Percentiles rank a stretch among this genome's conserved stretches.
Conservation (phyloP, 2,329 filamentous ascomycete species). For the Daldinia sp. region DNA sequence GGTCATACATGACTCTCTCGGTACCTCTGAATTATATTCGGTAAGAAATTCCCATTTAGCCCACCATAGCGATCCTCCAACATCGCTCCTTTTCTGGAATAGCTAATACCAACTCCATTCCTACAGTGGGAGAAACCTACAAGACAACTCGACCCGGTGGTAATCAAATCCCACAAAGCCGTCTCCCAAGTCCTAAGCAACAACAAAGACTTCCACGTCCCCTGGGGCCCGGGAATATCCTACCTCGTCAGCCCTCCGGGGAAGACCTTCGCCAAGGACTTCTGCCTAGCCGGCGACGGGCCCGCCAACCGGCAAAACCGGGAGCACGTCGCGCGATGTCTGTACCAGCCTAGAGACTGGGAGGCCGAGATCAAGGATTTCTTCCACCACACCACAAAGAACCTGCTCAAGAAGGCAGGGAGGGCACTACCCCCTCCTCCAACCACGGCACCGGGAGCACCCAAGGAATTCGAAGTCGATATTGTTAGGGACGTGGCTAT, state of each 20-base stretch:
- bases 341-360: conserved; percentile 62
- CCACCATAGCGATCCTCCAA: not conserved
- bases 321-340: conserved; percentile 55
- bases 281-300: conserved; percentile 59
- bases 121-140: conserved; percentile 59
- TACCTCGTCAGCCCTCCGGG: conserved; percentile 61
- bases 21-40: conserved; percentile 64
- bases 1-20: conserved; percentile 64
- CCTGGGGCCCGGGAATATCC: conserved; percentile 64
- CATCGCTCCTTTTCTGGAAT: not conserved
- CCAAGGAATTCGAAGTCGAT: conserved; percentile 64
- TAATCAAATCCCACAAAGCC: conserved; percentile 62
- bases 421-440: conserved; percentile 13
- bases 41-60: conserved; percentile 4
- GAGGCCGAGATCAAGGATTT: conserved; percentile 63
- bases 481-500: conserved; percentile 62
- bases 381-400: conserved; percentile 61
- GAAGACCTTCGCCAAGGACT: conserved; percentile 50
- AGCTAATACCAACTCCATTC: not conserved
- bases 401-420: conserved; percentile 57
- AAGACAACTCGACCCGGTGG: conserved; percentile 54
- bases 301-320: conserved; percentile 51
- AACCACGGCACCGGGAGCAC: conserved; percentile 20
- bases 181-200: conserved; percentile 62
- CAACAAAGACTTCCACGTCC: conserved; percentile 63